These are phyloP conservation scores for Cucurbitaria berberidis DNA, from an alignment of 2,329 filamentous ascomycete genomes.

Conservation along the genomic window DNA sequence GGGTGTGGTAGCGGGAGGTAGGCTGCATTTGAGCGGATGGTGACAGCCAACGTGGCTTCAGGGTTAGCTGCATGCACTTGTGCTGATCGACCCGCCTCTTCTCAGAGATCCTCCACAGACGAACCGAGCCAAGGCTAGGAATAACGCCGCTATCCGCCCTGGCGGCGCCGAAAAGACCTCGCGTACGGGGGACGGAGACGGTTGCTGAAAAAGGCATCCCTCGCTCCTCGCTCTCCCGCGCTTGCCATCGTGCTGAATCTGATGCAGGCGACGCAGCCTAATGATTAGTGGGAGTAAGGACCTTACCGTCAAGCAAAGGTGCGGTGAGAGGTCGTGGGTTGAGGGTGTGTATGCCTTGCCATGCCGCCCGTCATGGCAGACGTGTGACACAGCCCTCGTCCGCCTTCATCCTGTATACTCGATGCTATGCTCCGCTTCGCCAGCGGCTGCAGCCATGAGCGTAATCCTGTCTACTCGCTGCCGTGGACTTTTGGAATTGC, in stretches of 20 bases:
- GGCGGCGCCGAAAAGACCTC: conserved; percentile 39
- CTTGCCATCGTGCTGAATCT: conserved; percentile 44
- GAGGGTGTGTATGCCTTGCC: neutral
- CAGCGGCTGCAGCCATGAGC: conserved; percentile 29
- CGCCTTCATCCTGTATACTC: conserved; percentile 18
- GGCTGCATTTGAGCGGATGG: conserved; percentile 27
- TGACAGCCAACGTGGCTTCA: conserved; percentile 47
- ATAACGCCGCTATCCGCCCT: conserved; percentile 45
- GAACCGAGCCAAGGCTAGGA: conserved; percentile 43
- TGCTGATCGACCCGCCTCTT: conserved; percentile 49
- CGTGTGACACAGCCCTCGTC: conserved; percentile 9
- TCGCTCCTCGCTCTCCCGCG: conserved; percentile 36
- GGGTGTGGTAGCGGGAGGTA: conserved; percentile 27
- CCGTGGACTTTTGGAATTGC: conserved; percentile 15
- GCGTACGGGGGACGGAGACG: conserved; percentile 38
- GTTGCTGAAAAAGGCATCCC: conserved; percentile 38
- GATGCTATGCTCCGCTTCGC: conserved; percentile 24
- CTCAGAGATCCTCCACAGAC: conserved; percentile 46
- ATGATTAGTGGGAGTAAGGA: conserved; percentile 26
- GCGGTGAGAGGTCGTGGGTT: conserved; percentile 25
- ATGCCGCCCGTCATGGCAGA: neutral
- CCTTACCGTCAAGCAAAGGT: conserved; percentile 24
- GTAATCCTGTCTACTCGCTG: conserved; percentile 27
- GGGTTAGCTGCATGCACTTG: conserved; percentile 50
- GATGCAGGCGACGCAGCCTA: conserved; percentile 32